Evolutionary conservation across 176 grass and related monocot species (phyloP).

Genomic region (Phoenix roebelenii): DNA sequence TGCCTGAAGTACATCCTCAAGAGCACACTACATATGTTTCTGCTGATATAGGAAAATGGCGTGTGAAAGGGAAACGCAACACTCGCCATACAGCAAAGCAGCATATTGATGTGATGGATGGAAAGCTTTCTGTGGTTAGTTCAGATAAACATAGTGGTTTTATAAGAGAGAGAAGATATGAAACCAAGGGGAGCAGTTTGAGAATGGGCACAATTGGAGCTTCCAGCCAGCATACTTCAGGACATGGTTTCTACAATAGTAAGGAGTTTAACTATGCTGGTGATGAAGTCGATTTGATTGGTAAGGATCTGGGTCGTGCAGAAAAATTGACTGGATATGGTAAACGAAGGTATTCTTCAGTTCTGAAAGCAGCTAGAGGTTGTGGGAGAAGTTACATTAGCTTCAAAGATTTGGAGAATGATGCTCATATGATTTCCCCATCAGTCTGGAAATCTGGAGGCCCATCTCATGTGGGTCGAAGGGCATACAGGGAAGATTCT

Average conservation of each 20-base stretch:
- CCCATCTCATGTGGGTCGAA: slow-evolving; percentile 20
- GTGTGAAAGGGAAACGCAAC: slow-evolving; percentile 97
- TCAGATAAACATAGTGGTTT: slow-evolving; percentile 44
- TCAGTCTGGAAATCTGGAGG: slow-evolving; percentile 27
- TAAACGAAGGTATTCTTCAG: slow-evolving; percentile 35
- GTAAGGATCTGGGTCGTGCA: slow-evolving; percentile 25
- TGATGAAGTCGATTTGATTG: slow-evolving; percentile 38
- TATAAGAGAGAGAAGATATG: slow-evolving; percentile 27
- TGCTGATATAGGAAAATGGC: slow-evolving; percentile 62
- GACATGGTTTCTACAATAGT: slow-evolving; percentile 37
- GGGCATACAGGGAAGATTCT: slow-evolving; percentile 35
- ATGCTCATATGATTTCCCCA: slow-evolving; percentile 34
- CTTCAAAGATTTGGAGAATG: slow-evolving; percentile 39
- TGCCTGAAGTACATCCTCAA: slow-evolving; percentile 34
- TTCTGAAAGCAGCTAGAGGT: slow-evolving; percentile 46
- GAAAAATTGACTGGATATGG: slow-evolving; percentile 35
- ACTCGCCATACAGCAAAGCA: slow-evolving; percentile 50
- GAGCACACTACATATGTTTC: slow-evolving; percentile 46
- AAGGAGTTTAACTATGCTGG: slow-evolving; percentile 50
- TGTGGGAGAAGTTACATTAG: slow-evolving; percentile 35
- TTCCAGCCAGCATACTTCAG: slow-evolving; percentile 27
- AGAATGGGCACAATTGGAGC: slow-evolving; percentile 27
- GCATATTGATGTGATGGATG: slow-evolving; percentile 27
- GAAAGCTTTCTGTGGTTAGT: slow-evolving; percentile 14
- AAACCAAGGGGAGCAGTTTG: slow-evolving; percentile 26